Evolutionary conservation across 208 protist species (phyloP).

Genomic region (Wallacemonas sp.): DNA sequence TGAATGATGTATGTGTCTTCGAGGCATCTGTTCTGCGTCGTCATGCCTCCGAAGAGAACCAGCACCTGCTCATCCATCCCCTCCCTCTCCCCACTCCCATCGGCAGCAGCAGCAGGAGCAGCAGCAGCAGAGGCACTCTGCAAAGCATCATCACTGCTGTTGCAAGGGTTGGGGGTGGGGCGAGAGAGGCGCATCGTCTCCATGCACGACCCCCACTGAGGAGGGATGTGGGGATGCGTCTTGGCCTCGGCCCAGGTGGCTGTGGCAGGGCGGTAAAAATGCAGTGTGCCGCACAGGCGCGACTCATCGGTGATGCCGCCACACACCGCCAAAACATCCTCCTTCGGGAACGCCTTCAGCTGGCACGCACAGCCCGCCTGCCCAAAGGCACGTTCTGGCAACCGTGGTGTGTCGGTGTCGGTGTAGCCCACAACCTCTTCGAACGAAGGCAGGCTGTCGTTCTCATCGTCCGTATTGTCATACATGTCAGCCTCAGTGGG

Average conservation of each 20-base stretch:
- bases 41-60: conserved; percentile 74
- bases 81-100: background rate
- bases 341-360: background rate
- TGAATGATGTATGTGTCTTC: conserved; percentile 49
- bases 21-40: conserved; percentile 18
- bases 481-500: too few species aligned
- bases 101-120: background rate
- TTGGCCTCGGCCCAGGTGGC: background rate
- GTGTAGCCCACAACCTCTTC: background rate
- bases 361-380: conserved; percentile 41
- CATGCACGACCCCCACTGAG: background rate
- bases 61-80: conserved; percentile 50
- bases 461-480: background rate
- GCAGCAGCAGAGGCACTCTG: background rate
- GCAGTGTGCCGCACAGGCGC: background rate
- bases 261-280: background rate
- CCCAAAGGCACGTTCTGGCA: conserved; percentile 58
- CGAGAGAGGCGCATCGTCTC: background rate
- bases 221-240: background rate
- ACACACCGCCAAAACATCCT: background rate
- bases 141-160: too few species aligned
- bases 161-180: too few species aligned
- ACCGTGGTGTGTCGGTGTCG: background rate
- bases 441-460: too few species aligned
- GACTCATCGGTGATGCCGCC: conserved; percentile 5